A percentile compares a stretch with the other conserved stretches of the same genome.
Conservation (phyloP, 176 grass and related monocot species). For the Cymbopogon citratus region DNA sequence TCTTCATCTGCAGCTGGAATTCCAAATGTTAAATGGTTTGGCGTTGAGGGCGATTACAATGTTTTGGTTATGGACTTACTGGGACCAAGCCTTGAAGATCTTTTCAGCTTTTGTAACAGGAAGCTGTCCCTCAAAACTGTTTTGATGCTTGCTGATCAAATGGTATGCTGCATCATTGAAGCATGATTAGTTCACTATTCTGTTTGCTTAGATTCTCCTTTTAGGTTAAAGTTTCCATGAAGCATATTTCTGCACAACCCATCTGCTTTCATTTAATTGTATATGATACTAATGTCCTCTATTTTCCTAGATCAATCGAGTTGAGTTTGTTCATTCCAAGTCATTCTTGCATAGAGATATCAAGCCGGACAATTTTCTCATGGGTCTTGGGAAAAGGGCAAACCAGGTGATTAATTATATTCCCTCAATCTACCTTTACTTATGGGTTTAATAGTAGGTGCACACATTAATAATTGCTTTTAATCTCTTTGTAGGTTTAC, state of each 20-base stretch:
- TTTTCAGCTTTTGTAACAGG: conserved; percentile 76
- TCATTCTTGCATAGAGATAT: conserved; percentile 92
- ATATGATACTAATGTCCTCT: neutral
- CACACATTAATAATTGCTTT: neutral
- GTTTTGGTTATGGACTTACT: conserved; percentile 78
- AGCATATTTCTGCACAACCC: neutral
- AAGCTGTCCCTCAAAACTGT: conserved; percentile 86
- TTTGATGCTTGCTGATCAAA: conserved; percentile 89
- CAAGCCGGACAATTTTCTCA: conserved; percentile 94
- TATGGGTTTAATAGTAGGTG: neutral
- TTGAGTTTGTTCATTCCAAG: conserved; percentile 81
- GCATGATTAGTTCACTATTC: neutral
- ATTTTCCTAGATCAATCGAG: conserved; percentile 63
- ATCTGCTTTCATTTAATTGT: neutral
- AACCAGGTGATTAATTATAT: conserved; percentile 55
- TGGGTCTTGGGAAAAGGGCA: conserved; percentile 80
- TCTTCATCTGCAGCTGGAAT: conserved; percentile 55
- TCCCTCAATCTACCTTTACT: neutral
- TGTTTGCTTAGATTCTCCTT: neutral
- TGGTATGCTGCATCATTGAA: conserved; percentile 42
- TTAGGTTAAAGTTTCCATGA: neutral
- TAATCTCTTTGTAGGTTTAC: conserved; percentile 51
- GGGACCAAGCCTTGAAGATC: conserved; percentile 82
- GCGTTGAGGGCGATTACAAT: conserved; percentile 87
- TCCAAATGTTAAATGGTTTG: conserved; percentile 82